Evolutionary conservation across 2,329 filamentous ascomycete species (phyloP).

Genomic region (Claviceps africana): DNA sequence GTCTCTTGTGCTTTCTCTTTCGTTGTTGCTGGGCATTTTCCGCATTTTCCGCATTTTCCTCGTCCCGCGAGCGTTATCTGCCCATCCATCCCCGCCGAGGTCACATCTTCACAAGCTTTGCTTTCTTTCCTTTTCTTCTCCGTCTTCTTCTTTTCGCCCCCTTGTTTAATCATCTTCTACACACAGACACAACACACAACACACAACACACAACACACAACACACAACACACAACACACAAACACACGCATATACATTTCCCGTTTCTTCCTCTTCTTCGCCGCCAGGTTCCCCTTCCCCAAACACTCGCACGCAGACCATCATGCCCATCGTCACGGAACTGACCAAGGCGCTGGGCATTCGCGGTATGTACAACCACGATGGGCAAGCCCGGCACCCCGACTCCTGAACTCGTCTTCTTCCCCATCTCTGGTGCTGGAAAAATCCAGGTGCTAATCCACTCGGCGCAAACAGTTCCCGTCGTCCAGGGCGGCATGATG

Average conservation of each 20-base stretch:
- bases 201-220: no score
- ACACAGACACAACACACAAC: no score
- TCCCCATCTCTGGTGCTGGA: background rate
- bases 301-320: constrained; percentile 4
- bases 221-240: no score
- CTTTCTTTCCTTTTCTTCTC: background rate
- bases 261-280: background rate
- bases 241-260: background rate
- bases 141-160: background rate
- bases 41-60: no score
- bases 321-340: constrained; percentile 44
- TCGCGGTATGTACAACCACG: constrained; percentile 21
- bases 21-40: no score
- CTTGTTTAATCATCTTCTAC: no score
- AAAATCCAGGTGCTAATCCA: background rate
- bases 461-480: no score
- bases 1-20: no score
- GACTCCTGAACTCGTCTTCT: background rate
- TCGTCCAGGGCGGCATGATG: constrained; percentile 81
- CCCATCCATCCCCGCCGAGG: no score
- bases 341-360: constrained; percentile 45
- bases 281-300: background rate
- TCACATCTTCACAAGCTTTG: background rate
- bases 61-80: no score
- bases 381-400: background rate